Conservation (phyloP, 371 early-diverging fungal genomes). For the Mortierella sp. region DNA sequence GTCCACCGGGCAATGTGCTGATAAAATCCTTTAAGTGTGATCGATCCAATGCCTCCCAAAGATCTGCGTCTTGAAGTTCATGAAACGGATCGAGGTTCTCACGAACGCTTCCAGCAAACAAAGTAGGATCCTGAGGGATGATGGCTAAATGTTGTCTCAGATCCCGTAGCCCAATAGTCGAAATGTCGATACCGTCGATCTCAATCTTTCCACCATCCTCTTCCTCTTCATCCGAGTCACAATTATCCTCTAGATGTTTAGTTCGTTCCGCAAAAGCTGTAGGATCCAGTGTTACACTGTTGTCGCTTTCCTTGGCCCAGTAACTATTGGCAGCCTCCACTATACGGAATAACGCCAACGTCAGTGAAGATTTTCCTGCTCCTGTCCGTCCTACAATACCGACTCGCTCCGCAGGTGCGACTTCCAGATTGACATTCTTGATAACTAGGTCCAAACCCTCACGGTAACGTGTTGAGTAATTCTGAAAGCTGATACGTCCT, state of each 20-base stretch:
- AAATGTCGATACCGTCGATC: constrained; percentile 79
- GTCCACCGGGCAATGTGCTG: constrained; percentile 58
- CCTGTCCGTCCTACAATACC: constrained; percentile 74
- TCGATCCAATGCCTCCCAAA: constrained; percentile 66
- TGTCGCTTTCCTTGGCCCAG: constrained; percentile 30
- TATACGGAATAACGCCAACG: constrained; percentile 78
- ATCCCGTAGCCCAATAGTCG: constrained; percentile 67
- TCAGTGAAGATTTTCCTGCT: constrained; percentile 77
- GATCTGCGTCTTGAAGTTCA: constrained; percentile 58
- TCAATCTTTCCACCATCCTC: constrained; percentile 68
- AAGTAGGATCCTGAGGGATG: constrained; percentile 78
- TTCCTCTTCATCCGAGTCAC: constrained; percentile 61
- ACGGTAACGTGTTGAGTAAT: constrained; percentile 73
- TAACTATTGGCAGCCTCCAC: constrained; percentile 68
- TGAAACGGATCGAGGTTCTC: constrained; percentile 71
- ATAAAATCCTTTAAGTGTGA: constrained; percentile 66
- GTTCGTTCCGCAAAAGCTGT: background rate
- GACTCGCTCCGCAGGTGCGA: constrained; percentile 50
- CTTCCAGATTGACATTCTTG: constrained; percentile 58
- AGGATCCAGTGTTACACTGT: constrained; percentile 4
- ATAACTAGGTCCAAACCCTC: constrained; percentile 76
- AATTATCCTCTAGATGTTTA: background rate
- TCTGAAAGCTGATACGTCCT: constrained; percentile 68
- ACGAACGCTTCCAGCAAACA: constrained; percentile 73
- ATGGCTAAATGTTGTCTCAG: constrained; percentile 74